A percentile compares a stretch with the other conserved stretches of the same genome.
Conservation (phyloP, 768 basidiomycete genomes). For the Thelephora ganbajun region DNA sequence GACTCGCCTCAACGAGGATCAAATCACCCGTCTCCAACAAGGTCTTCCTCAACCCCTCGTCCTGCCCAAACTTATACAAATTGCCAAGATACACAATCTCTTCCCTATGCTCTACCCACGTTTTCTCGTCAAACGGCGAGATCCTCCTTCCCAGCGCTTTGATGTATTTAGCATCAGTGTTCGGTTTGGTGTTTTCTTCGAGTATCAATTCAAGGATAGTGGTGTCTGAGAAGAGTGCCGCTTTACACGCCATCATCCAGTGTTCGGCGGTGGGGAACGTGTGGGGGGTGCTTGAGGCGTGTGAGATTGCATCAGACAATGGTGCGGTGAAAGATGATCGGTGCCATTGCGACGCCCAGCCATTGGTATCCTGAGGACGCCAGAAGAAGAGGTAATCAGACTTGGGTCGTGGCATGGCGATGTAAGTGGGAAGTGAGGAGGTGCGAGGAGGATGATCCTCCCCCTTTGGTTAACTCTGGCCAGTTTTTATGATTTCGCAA, state of each 20-base stretch:
- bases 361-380: slow-evolving; percentile 9
- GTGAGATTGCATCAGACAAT: slow-evolving; percentile 6
- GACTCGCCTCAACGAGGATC: slow-evolving; percentile 43
- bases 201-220: slow-evolving; percentile 30
- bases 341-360: slow-evolving; percentile 25
- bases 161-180: slow-evolving; percentile 23
- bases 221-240: slow-evolving; percentile 36
- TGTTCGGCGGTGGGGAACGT: slow-evolving; percentile 40
- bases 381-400: slow-evolving; percentile 16
- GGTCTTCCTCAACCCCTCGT: slow-evolving; percentile 24
- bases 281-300: slow-evolving; percentile 17
- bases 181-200: slow-evolving; percentile 17
- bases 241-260: slow-evolving; percentile 59
- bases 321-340: slow-evolving; percentile 28
- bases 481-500: too few species aligned
- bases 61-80: slow-evolving; percentile 39
- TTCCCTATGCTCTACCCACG: slow-evolving; percentile 32
- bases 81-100: slow-evolving; percentile 40
- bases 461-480: too few species aligned
- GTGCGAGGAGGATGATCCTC: neutral
- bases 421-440: neutral
- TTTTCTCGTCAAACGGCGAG: slow-evolving; percentile 29
- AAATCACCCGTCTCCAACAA: slow-evolving; percentile 34
- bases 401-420: slow-evolving; percentile 1
- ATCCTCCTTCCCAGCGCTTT: slow-evolving; percentile 44